phyloP scores from a whole-genome alignment of 2,329 filamentous ascomycete species.

The Ascochyta lentis region DNA sequence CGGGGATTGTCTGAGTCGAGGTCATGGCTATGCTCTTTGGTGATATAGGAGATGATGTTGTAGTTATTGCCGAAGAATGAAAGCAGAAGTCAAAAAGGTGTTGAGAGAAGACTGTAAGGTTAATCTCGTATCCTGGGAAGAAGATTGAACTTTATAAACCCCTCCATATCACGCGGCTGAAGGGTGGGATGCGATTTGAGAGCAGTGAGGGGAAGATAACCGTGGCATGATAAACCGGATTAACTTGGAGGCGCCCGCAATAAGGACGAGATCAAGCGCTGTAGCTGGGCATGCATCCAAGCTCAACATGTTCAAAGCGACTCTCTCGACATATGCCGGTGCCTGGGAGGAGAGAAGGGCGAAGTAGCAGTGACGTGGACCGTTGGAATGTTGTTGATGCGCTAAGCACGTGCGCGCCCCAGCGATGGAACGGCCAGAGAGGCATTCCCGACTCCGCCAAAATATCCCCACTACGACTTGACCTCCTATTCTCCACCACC shows the following conservation, averaged over 20 bases:
- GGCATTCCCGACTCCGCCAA: slow-evolving; percentile 36
- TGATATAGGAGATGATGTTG: too few relatives aligned
- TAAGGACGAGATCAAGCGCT: too few relatives aligned
- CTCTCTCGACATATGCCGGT: background rate
- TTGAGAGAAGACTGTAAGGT: background rate
- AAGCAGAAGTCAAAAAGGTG: too few relatives aligned
- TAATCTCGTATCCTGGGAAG: background rate
- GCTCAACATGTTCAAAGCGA: too few relatives aligned
- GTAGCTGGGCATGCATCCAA: too few relatives aligned
- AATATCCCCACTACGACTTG: slow-evolving; percentile 39
- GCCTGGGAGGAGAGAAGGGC: background rate
- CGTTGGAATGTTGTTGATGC: background rate
- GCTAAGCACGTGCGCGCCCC: slow-evolving; percentile 15
- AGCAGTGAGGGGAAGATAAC: slow-evolving; percentile 12
- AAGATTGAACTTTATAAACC: background rate
- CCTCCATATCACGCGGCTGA: background rate
- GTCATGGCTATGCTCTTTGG: slow-evolving; percentile 14
- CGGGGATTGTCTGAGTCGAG: slow-evolving; percentile 47
- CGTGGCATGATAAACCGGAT: background rate
- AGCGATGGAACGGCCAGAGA: slow-evolving; percentile 25
- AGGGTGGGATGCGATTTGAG: slow-evolving; percentile 4
- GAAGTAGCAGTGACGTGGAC: background rate
- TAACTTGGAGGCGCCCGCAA: background rate
- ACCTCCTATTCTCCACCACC: slow-evolving; percentile 34
- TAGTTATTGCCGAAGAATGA: too few relatives aligned